phyloP scores from a whole-genome alignment of 306 rosid species.

The Begonia fuchsioides region DNA sequence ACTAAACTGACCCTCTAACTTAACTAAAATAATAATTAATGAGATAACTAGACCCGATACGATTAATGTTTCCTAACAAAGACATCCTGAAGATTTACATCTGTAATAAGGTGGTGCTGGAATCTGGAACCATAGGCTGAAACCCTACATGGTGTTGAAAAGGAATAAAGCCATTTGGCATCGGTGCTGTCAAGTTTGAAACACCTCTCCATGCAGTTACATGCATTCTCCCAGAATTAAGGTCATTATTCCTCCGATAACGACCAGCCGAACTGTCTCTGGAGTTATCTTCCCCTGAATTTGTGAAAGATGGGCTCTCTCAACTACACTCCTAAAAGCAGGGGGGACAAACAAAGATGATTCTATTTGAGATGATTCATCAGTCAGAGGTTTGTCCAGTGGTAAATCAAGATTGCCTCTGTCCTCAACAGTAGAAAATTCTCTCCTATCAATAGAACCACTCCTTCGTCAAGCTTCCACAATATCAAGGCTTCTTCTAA shows the following conservation, averaged over 20 bases:
- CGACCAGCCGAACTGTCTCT: slow-evolving; percentile 71
- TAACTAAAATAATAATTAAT: no score
- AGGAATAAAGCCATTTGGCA: slow-evolving; percentile 84
- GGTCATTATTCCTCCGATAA: slow-evolving; percentile 62
- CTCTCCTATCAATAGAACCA: background rate
- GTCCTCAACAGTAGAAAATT: background rate
- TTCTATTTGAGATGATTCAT: background rate
- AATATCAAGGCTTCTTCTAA: background rate
- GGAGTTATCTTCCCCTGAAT: slow-evolving; percentile 68
- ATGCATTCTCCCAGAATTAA: slow-evolving; percentile 65
- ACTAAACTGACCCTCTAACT: no score
- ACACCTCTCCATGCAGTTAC: slow-evolving; percentile 89
- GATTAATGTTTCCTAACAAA: no score
- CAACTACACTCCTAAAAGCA: slow-evolving; percentile 65
- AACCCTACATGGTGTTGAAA: slow-evolving; percentile 88
- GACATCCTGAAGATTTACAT: no score
- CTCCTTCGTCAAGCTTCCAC: background rate
- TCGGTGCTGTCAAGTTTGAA: slow-evolving; percentile 70
- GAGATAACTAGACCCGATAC: no score
- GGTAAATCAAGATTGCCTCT: background rate
- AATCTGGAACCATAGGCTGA: slow-evolving; percentile 81
- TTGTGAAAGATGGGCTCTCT: slow-evolving; percentile 58
- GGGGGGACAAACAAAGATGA: slow-evolving; percentile 40
- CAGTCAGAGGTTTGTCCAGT: background rate
- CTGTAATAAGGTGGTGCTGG: slow-evolving; percentile 66